A percentile compares a stretch with the other conserved stretches of the same genome.
Conservation (phyloP, 2,329 filamentous ascomycete species). For the Knufia fluminis region DNA sequence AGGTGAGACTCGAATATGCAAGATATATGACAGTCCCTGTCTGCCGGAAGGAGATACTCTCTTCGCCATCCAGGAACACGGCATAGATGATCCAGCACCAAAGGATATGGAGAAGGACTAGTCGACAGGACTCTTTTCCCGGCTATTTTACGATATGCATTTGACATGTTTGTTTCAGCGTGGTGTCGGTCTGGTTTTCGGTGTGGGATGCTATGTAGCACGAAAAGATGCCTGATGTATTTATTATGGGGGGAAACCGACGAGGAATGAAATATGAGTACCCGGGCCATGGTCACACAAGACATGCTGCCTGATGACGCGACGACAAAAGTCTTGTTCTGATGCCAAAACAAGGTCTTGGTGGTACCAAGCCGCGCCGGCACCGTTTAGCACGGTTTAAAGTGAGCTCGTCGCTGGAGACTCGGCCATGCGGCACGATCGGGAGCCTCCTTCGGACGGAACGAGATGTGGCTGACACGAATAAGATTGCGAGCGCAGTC, state of each 20-base stretch:
- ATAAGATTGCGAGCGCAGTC: not conserved
- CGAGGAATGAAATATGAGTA: too few species aligned
- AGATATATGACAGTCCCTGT: constrained; percentile 98
- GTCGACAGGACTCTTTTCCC: not conserved
- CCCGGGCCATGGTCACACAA: too few species aligned
- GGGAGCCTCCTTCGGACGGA: not conserved
- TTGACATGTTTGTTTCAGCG: not conserved
- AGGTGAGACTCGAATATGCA: constrained; percentile 91
- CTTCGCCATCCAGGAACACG: constrained; percentile 95
- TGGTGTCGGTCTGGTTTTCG: constrained; percentile 5
- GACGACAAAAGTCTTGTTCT: not conserved
- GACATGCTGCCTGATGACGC: constrained; percentile 5
- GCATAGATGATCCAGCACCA: constrained; percentile 88
- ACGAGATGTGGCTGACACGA: constrained; percentile 2
- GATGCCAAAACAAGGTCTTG: too few species aligned
- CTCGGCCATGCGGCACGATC: not conserved
- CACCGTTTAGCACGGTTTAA: not conserved
- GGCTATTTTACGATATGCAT: not conserved
- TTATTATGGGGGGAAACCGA: too few species aligned
- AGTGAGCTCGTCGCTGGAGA: not conserved
- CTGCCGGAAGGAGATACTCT: constrained; percentile 91
- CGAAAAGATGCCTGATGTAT: constrained; percentile 10
- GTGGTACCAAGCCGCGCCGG: not conserved
- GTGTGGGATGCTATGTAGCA: not conserved
- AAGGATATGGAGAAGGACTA: constrained; percentile 87